Conservation (phyloP, 2,329 filamentous ascomycete species). For the Xylariaceae sp. region DNA sequence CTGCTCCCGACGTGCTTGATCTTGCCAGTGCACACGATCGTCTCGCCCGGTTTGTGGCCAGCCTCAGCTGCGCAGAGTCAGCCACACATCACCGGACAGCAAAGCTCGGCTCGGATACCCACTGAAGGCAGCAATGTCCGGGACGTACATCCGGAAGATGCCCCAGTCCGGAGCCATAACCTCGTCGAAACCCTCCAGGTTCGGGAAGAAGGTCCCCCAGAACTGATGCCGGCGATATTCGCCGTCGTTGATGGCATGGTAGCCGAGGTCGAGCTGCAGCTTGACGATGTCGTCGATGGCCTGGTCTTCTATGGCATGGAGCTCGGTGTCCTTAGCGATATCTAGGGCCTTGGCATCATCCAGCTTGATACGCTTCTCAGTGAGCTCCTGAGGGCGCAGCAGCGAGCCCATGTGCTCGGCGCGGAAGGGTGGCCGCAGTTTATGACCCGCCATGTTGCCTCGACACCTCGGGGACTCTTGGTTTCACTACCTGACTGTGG, state of each 20-base stretch:
- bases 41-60: constrained; percentile 39
- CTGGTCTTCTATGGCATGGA: constrained; percentile 49
- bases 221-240: constrained; percentile 38
- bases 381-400: constrained; percentile 57
- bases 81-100: not conserved
- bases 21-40: constrained; percentile 37
- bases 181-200: constrained; percentile 34
- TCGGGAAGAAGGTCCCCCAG: constrained; percentile 40
- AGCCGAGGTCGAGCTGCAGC: constrained; percentile 59
- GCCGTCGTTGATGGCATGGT: constrained; percentile 51
- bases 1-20: constrained; percentile 38
- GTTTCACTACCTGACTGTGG: too few species aligned
- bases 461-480: too few species aligned
- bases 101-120: constrained; percentile 26
- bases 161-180: constrained; percentile 40
- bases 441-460: constrained; percentile 19
- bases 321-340: constrained; percentile 31
- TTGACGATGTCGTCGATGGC: constrained; percentile 61
- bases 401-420: constrained; percentile 71
- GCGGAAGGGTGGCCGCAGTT: constrained; percentile 52
- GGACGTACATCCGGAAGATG: constrained; percentile 48
- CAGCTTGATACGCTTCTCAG: constrained; percentile 48
- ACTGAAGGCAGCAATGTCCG: constrained; percentile 37
- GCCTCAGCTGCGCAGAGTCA: constrained; percentile 26
- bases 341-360: constrained; percentile 30